These are phyloP conservation scores for Exophiala viscosa DNA, from an alignment of 2,329 filamentous ascomycete genomes.

Conservation along the genomic window DNA sequence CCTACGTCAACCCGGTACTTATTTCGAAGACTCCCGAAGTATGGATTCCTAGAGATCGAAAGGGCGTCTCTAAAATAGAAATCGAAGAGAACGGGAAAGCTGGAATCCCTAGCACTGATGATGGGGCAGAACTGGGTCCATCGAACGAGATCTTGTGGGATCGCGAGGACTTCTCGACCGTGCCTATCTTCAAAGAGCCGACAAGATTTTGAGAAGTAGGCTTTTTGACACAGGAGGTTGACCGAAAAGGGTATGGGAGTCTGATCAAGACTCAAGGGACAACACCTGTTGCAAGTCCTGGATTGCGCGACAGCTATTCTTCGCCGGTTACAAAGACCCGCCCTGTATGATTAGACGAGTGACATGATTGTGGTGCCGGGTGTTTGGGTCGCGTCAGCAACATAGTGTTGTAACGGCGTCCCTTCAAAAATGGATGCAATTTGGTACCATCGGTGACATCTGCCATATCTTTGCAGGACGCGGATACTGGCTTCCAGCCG, in stretches of 20 bases:
- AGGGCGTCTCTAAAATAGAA: slow-evolving; percentile 72
- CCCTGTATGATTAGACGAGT: too few relatives aligned
- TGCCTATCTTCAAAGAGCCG: slow-evolving; percentile 28
- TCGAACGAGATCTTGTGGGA: slow-evolving; percentile 64
- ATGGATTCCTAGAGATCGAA: slow-evolving; percentile 76
- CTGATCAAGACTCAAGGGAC: too few relatives aligned
- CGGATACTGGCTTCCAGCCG: too few relatives aligned
- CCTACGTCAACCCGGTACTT: slow-evolving; percentile 71
- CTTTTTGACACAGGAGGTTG: background rate
- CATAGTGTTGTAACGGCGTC: too few relatives aligned
- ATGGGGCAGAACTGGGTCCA: slow-evolving; percentile 65
- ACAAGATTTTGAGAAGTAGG: slow-evolving; percentile 15
- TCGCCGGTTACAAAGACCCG: too few relatives aligned
- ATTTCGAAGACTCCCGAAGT: slow-evolving; percentile 60
- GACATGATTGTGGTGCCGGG: too few relatives aligned
- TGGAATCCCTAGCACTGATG: slow-evolving; percentile 70
- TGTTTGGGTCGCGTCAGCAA: too few relatives aligned
- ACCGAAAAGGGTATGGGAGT: background rate
- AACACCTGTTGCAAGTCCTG: too few relatives aligned
- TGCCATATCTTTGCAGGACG: too few relatives aligned
- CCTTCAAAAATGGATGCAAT: too few relatives aligned
- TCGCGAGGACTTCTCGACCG: slow-evolving; percentile 40
- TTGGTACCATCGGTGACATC: too few relatives aligned
- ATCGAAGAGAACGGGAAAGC: slow-evolving; percentile 74
- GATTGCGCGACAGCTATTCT: too few relatives aligned